Evolutionary conservation across 2,329 filamentous ascomycete species (phyloP).

Genomic region (Botrytis fabae): DNA sequence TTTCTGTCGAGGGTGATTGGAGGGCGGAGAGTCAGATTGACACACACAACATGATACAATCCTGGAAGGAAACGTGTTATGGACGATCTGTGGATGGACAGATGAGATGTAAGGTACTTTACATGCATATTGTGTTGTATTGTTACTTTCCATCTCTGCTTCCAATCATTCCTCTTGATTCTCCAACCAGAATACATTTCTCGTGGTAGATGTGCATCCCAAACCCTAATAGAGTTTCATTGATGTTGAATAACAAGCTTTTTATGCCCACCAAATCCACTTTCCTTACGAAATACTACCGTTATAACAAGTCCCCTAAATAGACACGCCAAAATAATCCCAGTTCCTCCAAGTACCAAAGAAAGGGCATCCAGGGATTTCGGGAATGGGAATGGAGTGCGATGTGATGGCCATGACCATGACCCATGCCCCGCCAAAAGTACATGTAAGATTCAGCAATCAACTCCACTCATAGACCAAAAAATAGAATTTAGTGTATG

Average conservation of each 20-base stretch:
- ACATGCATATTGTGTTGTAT: neutral
- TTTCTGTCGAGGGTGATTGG: slow-evolving; percentile 4
- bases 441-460: slow-evolving; percentile 5
- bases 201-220: too few relatives aligned
- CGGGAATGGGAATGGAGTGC: neutral
- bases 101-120: slow-evolving; percentile 20
- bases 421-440: slow-evolving; percentile 4
- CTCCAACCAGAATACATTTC: neutral
- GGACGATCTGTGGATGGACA: slow-evolving; percentile 7
- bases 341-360: neutral
- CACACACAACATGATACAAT: slow-evolving; percentile 6
- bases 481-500: slow-evolving; percentile 6
- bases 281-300: neutral
- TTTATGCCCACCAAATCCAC: neutral
- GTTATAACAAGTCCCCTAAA: neutral
- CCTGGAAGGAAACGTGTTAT: slow-evolving; percentile 22
- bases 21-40: neutral
- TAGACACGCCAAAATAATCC: neutral
- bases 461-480: neutral
- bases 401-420: slow-evolving; percentile 8
- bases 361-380: slow-evolving; percentile 2
- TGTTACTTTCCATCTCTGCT: neutral
- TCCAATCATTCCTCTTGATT: neutral
- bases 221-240: neutral
- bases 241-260: neutral